Base-by-base conservation (phyloP, 2,329 filamentous ascomycete genomes). In the Pseudogymnoascus sp. region DNA sequence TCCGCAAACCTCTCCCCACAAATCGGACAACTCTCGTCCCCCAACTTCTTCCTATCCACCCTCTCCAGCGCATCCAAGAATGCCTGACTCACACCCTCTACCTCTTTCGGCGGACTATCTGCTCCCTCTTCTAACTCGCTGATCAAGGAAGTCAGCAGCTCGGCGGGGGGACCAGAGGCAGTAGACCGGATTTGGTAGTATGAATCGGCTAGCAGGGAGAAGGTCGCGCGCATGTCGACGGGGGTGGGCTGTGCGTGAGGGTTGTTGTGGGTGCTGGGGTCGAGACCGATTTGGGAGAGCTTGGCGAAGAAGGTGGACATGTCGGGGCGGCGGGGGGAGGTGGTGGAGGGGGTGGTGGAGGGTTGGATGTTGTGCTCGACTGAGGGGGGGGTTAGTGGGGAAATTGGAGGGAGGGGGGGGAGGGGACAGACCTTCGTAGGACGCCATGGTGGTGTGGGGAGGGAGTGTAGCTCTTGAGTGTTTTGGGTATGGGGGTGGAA, bases 271-370 rank as follows among this genome's bases (percentile, higher is more conserved):
- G 67, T n/a, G 38, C 60, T 40, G 8, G 64, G 16, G 59, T 70
- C 64, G 60, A 73, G 72, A 35, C 73, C 69, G 72, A 40, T 74
- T 69, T 75, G 71, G 60, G 76, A 73, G 70, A 87, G 76, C 66
- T 81, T 79, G 72, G 80, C 75, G 65, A 86, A 81, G 71, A 87
- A 87, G 65, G 80, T 82, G 61, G 83, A 80, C 85, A 88, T 88
- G 76, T 86, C 83, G 65, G 83, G 75, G 42, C 85, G 83, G 8
- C 78, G 77, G 16, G 38, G 4, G 47, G 50, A 28, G 23, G 50
- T 2, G 50, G 25, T 12, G 59, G 76, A 75, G 64, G 76, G 74
- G 60, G 75, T 72, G 23, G 76, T 72, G 25, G n/a, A n/a, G n/a
- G 78, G 67, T 4, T 63, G 78, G 74, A 87, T 83, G 72, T 83